These are phyloP conservation scores for Phoma sp. DNA, from an alignment of 2,329 filamentous ascomycete species.

Conservation along the genomic window DNA sequence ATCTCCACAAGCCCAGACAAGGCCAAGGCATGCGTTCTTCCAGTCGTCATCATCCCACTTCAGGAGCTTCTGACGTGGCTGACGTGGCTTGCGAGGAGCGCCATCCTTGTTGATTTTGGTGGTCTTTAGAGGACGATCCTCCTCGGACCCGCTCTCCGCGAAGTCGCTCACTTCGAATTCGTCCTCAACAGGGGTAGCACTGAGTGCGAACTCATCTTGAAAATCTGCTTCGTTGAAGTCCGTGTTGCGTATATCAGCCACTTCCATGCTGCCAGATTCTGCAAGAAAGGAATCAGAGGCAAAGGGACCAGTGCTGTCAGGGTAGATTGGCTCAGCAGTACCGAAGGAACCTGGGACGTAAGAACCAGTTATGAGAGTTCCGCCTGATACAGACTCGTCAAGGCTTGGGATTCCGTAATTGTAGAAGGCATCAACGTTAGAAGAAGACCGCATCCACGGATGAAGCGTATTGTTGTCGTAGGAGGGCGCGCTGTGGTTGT, in stretches of 20 bases:
- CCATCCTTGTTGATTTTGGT: conserved; percentile 41
- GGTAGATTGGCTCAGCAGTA: not conserved
- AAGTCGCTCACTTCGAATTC: too few relatives aligned
- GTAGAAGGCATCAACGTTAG: not conserved
- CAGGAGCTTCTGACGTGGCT: conserved; percentile 37
- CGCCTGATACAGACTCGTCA: not conserved
- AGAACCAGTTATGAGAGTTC: not conserved
- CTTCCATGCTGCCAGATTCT: not conserved
- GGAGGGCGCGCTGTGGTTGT: not conserved
- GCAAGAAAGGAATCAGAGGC: not conserved
- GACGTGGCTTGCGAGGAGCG: conserved; percentile 37
- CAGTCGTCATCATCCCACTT: conserved; percentile 43
- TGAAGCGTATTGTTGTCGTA: not conserved
- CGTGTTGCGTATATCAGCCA: not conserved
- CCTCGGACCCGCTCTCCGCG: conserved; percentile 23
- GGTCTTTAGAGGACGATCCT: conserved; percentile 19
- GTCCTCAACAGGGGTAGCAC: conserved; percentile 20
- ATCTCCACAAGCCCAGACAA: conserved; percentile 44
- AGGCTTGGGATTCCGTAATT: not conserved
- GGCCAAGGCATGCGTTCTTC: conserved; percentile 35
- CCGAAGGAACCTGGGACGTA: not conserved
- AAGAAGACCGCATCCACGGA: not conserved
- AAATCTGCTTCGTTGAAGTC: not conserved
- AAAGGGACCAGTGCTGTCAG: not conserved
- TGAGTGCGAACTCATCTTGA: conserved; percentile 10